A percentile compares a stretch with the other conserved stretches of the same genome.
phyloP scores from a whole-genome alignment of 169 alveolate genomes.

The Plasmodium ovale region DNA sequence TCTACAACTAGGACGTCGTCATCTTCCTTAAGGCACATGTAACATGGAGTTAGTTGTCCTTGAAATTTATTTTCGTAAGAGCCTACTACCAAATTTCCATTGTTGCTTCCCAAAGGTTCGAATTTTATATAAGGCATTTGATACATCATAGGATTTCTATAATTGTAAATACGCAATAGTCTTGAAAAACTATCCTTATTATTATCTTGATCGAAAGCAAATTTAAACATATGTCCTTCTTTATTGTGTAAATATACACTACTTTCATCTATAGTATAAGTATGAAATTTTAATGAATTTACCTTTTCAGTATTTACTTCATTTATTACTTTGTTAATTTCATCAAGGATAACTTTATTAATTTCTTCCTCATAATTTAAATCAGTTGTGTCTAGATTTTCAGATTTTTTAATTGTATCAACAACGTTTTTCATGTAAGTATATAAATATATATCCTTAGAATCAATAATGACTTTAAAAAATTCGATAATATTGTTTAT shows the following conservation, averaged over 20 bases:
- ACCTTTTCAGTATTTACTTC: conserved; percentile 59
- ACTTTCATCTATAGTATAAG: conserved; percentile 20
- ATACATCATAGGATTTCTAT: conserved; percentile 32
- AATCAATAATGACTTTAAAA: conserved; percentile 48
- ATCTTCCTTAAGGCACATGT: conserved; percentile 39
- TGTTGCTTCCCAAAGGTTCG: conserved; percentile 29
- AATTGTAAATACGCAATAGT: neutral
- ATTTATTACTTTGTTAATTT: conserved; percentile 33
- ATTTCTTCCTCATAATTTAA: conserved; percentile 49
- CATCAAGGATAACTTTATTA: conserved; percentile 25
- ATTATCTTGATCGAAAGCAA: conserved; percentile 26
- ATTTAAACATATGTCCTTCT: conserved; percentile 32
- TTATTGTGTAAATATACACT: conserved; percentile 24
- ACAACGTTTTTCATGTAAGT: conserved; percentile 23
- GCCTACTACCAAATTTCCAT: conserved; percentile 44
- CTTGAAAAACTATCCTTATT: conserved; percentile 17
- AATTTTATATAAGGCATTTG: conserved; percentile 31
- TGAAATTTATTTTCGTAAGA: conserved; percentile 7
- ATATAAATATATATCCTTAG: conserved; percentile 24
- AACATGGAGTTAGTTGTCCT: conserved; percentile 31
- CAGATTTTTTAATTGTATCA: conserved; percentile 20
- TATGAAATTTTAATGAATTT: conserved; percentile 22
- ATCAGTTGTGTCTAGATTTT: neutral
- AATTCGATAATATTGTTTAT: conserved; percentile 13
- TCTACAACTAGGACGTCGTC: conserved; percentile 57